Base-by-base conservation (phyloP, 2,329 filamentous ascomycete species). In the Ramularia endophylla region DNA sequence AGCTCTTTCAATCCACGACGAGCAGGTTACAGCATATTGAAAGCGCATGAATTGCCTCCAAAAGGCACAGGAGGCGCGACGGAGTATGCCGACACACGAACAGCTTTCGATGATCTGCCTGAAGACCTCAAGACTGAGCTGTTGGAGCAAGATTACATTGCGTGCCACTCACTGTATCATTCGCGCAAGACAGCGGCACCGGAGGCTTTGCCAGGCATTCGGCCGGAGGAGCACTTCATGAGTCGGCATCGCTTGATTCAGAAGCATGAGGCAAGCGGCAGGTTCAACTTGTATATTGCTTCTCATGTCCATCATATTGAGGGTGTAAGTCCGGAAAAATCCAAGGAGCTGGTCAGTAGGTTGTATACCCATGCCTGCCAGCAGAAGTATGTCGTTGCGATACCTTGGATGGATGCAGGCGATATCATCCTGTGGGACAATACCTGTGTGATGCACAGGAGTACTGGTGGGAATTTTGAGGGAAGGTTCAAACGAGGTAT, bases 371-470 rank as follows among this genome's bases (percentile, higher is more conserved):
- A 77, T 53, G 68, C 65, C 0, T 69, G 67, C 4, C 68, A 73
- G 58, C 56, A 64, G 1, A 70, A 71, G 52, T 73, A 74, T 49
- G 55, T 66, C 0, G 43, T 71, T 6, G 64, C 60, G 5, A 64
- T 78, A 3, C 55, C 63, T 29, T 80, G 75, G 75, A 48, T 69
- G 19, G 54, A 68, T 6, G 52, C 60, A 0, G 68, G 72, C 0
- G 77, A 80, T 52, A 34, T 80, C 41, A 56, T 80, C 12, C 65
- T 76, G 13, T 80, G 77, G 77, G 77, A 81, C 50, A 80, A 80
- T 54, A 72, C 72, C 0, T 69, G 66, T 36, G 71, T 74, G 12
- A 67, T 80, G 65, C 76, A 81, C 57, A 59, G 74, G 5, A 72
- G 73, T 0, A 68, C 65, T 1, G 62, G 64, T 1, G 75, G 75